Evolutionary conservation across 805 yeast genomes (phyloP).

Genomic region (Candida railenensis): DNA sequence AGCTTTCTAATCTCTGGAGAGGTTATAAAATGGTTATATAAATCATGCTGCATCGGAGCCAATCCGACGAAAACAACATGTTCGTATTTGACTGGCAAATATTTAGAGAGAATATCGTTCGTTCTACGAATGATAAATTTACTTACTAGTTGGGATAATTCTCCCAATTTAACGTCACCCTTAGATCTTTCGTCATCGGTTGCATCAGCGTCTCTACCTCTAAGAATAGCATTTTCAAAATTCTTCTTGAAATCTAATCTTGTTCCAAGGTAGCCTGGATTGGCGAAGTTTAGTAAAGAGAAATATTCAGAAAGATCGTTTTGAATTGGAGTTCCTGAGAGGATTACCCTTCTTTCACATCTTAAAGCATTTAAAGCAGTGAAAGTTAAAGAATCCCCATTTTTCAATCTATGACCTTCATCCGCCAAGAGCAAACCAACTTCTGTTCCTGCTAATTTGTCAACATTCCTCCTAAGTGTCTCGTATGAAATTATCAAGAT

Average conservation of each 20-base stretch:
- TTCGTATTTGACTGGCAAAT: slow-evolving; percentile 93
- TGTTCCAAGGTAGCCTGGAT: slow-evolving; percentile 89
- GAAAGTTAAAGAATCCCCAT: slow-evolving; percentile 90
- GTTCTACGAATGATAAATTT: slow-evolving; percentile 92
- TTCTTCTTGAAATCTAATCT: slow-evolving; percentile 80
- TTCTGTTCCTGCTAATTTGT: slow-evolving; percentile 67
- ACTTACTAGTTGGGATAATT: slow-evolving; percentile 74
- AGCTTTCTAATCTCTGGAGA: slow-evolving; percentile 74
- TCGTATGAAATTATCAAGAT: slow-evolving; percentile 93
- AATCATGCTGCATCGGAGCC: slow-evolving; percentile 68
- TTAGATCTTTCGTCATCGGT: slow-evolving; percentile 69
- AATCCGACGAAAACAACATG: slow-evolving; percentile 92
- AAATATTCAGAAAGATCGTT: slow-evolving; percentile 93
- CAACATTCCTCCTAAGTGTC: slow-evolving; percentile 83
- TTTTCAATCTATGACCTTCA: slow-evolving; percentile 44
- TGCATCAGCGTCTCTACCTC: slow-evolving; percentile 89
- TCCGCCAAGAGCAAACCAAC: slow-evolving; percentile 78
- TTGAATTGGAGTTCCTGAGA: slow-evolving; percentile 97
- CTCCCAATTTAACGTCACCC: slow-evolving; percentile 69
- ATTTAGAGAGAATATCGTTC: slow-evolving; percentile 90
- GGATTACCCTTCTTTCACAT: slow-evolving; percentile 84
- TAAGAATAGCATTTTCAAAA: slow-evolving; percentile 75
- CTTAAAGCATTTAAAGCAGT: slow-evolving; percentile 80
- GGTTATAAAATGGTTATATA: slow-evolving; percentile 73
- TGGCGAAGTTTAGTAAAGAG: slow-evolving; percentile 85